Base-by-base conservation (phyloP, 805 yeast species). In the Debaryomyces maramus region DNA sequence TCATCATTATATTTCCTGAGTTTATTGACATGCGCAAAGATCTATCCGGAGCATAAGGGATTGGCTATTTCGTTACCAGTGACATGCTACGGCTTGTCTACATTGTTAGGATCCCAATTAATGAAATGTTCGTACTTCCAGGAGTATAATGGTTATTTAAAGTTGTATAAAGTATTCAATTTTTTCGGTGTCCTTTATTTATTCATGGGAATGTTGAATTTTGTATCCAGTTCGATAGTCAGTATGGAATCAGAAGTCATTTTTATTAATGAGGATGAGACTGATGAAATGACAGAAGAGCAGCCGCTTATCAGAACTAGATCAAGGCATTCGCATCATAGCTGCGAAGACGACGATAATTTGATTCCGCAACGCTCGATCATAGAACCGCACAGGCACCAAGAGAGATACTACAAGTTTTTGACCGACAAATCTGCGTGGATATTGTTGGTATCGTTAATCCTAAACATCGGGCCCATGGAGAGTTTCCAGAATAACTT, bases 11-110 rank as follows among this genome's bases (percentile, higher is more conserved):
- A 82, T 61, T 85, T 85, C 53, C 75, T 85, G 45, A 77, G 87
- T 33, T 63, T 85, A 45, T 61, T 85, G 21, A 85, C 95, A 1
- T 88, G 96, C 64, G 95, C 97, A 2, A 81, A 85, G 52, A 76
- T 89, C n/a, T 86, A 80, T 54, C 95, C 95, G 0, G 68, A 78
- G 28, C 72, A 73, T 34, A 86, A 88, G 43, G 84, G 95, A 2
- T 61, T 91, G 40, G 85, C 96, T 22, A 88, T 91, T 32, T 84
- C 95, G 38, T 74, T 85, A 32, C 99, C 99, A 0, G 90, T 91
- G 2, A 78, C 95, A 0, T 84, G 84, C 46, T 90, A 85, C 60
- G 99, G 98, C 1, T 54, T 88, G 21, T 84, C 95, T 4, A 78
- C 95, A 2, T 67, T 93, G 40, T 61, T 90, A 34, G 84, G 86